phyloP scores from a whole-genome alignment of 2,329 filamentous ascomycete genomes.

The Thelonectria discophora region DNA sequence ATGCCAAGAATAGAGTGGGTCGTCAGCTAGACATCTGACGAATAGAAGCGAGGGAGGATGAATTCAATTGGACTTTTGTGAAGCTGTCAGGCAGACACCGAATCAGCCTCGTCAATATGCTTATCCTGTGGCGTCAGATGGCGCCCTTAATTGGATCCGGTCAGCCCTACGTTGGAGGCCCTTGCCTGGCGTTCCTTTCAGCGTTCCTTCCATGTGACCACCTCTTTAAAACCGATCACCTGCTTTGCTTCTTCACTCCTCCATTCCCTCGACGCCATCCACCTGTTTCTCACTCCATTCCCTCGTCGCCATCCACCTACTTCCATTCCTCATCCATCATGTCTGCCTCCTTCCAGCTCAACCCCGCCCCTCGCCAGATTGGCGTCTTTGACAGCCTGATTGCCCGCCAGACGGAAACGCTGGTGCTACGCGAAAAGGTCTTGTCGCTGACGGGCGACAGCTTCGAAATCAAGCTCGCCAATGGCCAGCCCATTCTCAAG shows the following conservation, averaged over 20 bases:
- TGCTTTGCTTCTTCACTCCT: too few species aligned
- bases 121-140: not conserved
- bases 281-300: too few species aligned
- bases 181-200: not conserved
- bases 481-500: conserved; percentile 62
- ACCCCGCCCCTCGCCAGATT: conserved; percentile 45
- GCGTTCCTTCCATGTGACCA: not conserved
- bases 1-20: not conserved
- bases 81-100: too few species aligned
- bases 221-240: too few species aligned
- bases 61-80: not conserved
- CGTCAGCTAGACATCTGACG: not conserved
- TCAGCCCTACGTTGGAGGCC: not conserved
- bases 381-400: conserved; percentile 53
- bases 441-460: conserved; percentile 70
- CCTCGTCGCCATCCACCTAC: not conserved
- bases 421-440: conserved; percentile 69
- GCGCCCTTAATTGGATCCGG: not conserved
- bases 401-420: conserved; percentile 53
- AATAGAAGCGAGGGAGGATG: conserved; percentile 9
- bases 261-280: too few species aligned
- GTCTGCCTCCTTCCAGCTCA: conserved; percentile 38
- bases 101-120: not conserved
- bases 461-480: conserved; percentile 67
- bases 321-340: not conserved